A percentile compares a stretch with the other conserved stretches of the same genome.
phyloP scores from a whole-genome alignment of 306 rosid genomes.

The Medicago ruthenica region DNA sequence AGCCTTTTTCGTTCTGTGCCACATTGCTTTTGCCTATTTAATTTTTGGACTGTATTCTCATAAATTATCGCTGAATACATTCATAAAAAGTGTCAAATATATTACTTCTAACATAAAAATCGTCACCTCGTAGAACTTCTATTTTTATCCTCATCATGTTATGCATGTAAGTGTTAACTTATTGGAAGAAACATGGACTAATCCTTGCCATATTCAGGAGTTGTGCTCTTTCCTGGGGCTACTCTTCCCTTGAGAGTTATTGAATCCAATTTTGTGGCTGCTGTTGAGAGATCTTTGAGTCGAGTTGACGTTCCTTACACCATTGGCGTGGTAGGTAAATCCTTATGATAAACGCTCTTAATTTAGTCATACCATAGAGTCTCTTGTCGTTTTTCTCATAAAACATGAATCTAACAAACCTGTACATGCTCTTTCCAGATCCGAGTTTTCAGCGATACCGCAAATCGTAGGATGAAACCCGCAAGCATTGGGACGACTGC shows the following conservation, averaged over 20 bases:
- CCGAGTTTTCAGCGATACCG: constrained; percentile 56
- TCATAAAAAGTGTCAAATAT: constrained; percentile 27
- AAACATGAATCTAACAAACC: constrained; percentile 7
- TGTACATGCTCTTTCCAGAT: constrained; percentile 57
- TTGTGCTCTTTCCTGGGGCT: constrained; percentile 93
- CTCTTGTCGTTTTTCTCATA: constrained; percentile 23
- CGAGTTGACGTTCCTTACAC: constrained; percentile 77
- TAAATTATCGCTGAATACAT: constrained; percentile 14
- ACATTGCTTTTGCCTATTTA: constrained; percentile 21
- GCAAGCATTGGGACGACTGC: constrained; percentile 90
- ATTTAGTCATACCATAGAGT: constrained; percentile 33
- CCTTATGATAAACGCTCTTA: constrained; percentile 25
- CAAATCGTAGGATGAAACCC: constrained; percentile 48
- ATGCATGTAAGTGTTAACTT: constrained; percentile 17
- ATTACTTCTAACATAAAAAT: constrained; percentile 28
- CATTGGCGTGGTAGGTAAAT: constrained; percentile 84
- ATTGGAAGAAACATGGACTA: constrained; percentile 12
- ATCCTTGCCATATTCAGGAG: constrained; percentile 61
- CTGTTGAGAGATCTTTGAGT: constrained; percentile 66
- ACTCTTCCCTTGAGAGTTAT: constrained; percentile 85
- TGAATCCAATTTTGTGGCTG: constrained; percentile 66
- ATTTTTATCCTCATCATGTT: constrained; percentile 16
- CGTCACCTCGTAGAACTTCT: constrained; percentile 10
- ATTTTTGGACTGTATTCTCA: constrained; percentile 3
- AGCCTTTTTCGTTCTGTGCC: constrained; percentile 24